phyloP scores from a whole-genome alignment of 495 filamentous ascomycete species.

The Astrothelium macrocarpum region DNA sequence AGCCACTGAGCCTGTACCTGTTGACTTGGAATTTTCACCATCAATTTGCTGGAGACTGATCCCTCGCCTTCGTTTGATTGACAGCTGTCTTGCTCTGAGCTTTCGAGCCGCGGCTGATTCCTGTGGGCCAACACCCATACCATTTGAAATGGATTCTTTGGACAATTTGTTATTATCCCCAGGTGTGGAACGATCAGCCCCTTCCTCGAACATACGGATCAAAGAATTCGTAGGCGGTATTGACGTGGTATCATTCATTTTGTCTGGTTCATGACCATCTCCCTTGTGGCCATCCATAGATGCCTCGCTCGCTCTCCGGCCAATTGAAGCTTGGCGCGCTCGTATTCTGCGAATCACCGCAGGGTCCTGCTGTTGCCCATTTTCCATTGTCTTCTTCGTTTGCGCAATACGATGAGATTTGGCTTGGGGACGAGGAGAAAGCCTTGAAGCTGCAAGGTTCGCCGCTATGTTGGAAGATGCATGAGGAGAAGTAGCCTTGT shows the following conservation, averaged over 20 bases:
- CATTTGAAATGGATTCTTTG: not conserved
- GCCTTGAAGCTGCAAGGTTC: conserved; percentile 11
- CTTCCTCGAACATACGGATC: conserved; percentile 52
- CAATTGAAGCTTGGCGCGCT: conserved; percentile 7
- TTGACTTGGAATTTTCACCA: not conserved
- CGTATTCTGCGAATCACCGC: conserved; percentile 2
- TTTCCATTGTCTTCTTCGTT: not conserved
- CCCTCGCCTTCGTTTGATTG: not conserved
- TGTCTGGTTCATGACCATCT: conserved; percentile 4
- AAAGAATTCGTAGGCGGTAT: conserved; percentile 49
- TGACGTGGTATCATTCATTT: conserved; percentile 41
- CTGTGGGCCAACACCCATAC: not conserved
- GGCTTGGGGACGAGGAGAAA: conserved; percentile 3
- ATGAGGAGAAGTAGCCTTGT: not conserved
- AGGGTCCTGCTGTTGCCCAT: not conserved
- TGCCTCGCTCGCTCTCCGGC: conserved; percentile 17
- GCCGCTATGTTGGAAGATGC: conserved; percentile 18
- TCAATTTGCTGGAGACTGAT: not conserved
- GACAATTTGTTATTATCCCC: not conserved
- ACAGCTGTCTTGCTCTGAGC: not conserved
- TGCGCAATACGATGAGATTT: not conserved
- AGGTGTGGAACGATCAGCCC: not conserved
- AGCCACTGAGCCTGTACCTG: not conserved
- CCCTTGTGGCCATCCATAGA: conserved; percentile 25
- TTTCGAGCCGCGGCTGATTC: conserved; percentile 1